Evolutionary conservation across 768 basidiomycete species (phyloP).

Genomic region (Termitomyces sp.): DNA sequence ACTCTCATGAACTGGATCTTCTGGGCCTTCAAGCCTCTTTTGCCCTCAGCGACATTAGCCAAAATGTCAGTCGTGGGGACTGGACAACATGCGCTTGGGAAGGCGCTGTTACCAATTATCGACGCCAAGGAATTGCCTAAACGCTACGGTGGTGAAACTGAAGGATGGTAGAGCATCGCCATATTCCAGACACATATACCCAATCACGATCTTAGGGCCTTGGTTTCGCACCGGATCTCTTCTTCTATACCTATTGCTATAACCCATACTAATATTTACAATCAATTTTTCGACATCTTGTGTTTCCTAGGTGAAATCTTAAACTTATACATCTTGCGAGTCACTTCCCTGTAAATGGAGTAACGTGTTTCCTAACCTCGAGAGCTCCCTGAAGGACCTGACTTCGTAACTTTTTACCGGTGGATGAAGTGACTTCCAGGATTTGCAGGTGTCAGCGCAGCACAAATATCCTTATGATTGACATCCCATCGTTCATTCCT

Average conservation of each 20-base stretch:
- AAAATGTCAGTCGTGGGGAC: constrained; percentile 79
- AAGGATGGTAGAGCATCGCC: constrained; percentile 35
- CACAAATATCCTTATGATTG: too few relatives aligned
- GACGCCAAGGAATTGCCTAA: constrained; percentile 53
- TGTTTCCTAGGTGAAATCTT: neutral
- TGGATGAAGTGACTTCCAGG: too few relatives aligned
- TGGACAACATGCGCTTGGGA: constrained; percentile 49
- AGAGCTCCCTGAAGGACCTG: too few relatives aligned
- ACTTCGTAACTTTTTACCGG: too few relatives aligned
- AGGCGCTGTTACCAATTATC: constrained; percentile 53
- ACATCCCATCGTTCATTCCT: too few relatives aligned
- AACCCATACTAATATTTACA: neutral
- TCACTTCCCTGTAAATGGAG: neutral
- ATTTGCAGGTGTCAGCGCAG: too few relatives aligned
- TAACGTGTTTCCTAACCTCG: neutral
- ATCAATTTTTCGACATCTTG: too few relatives aligned
- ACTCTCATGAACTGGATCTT: constrained; percentile 75
- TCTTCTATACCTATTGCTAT: neutral
- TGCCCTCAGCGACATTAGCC: constrained; percentile 67
- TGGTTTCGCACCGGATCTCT: neutral
- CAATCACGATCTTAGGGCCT: neutral
- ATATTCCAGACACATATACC: neutral
- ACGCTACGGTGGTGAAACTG: constrained; percentile 65
- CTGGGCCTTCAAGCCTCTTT: constrained; percentile 73
- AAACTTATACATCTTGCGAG: neutral